Conservation (phyloP, 768 basidiomycete genomes). For the Kwoniella sp. region DNA sequence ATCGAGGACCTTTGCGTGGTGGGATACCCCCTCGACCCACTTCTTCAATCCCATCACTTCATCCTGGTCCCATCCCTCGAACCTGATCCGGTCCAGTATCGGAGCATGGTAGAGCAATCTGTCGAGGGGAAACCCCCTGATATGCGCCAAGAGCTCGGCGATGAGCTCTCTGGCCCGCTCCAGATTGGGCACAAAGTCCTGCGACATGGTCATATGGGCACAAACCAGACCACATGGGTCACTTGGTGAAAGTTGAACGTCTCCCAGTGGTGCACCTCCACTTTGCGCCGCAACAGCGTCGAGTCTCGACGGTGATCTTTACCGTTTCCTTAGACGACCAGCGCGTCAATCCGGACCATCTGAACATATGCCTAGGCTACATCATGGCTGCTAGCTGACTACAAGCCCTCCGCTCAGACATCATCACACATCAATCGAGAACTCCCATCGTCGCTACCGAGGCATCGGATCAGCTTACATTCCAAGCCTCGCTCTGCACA, state of each 20-base stretch:
- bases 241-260: too few relatives aligned
- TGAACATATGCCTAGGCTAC: too few relatives aligned
- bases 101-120: conserved; percentile 13
- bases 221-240: neutral
- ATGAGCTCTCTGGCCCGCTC: neutral
- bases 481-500: neutral
- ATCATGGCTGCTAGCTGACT: too few relatives aligned
- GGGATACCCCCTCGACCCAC: conserved; percentile 12
- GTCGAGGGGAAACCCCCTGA: conserved; percentile 4
- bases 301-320: too few relatives aligned
- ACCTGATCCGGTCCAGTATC: conserved; percentile 12
- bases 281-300: too few relatives aligned
- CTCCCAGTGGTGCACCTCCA: conserved; percentile 6
- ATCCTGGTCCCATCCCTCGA: conserved; percentile 15
- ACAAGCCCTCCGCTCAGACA: too few relatives aligned
- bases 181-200: conserved; percentile 5
- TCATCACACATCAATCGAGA: conserved; percentile 24
- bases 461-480: neutral
- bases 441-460: conserved; percentile 37
- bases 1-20: conserved; percentile 8
- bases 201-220: conserved; percentile 1
- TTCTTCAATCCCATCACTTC: conserved; percentile 20
- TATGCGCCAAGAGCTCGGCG: neutral
- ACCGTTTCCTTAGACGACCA: too few relatives aligned
- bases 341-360: too few relatives aligned